These are phyloP conservation scores for Cinnamomum micranthum DNA, from an alignment of 164 flowering plant genomes.

Conservation along the genomic window DNA sequence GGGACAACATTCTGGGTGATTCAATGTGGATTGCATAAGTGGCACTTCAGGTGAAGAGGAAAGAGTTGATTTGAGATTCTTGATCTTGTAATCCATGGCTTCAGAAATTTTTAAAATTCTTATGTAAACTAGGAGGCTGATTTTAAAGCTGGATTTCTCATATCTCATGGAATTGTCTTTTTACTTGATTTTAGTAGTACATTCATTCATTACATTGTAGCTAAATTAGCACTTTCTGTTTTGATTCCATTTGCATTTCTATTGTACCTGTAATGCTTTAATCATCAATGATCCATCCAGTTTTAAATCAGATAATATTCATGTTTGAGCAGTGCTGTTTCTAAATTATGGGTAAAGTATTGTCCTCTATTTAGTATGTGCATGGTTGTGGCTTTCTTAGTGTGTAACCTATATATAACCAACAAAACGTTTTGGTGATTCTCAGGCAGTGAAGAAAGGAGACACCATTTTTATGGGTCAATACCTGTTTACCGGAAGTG, in stretches of 20 bases:
- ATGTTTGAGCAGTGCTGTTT: not conserved
- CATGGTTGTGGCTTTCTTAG: not conserved
- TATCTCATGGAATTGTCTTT: not conserved
- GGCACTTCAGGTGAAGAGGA: too few species aligned
- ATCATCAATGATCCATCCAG: not conserved
- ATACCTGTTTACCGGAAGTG: conserved; percentile 97
- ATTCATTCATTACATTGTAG: too few species aligned
- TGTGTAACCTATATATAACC: not conserved
- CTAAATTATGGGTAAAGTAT: not conserved
- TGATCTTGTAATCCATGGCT: too few species aligned
- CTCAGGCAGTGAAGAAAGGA: conserved; percentile 83
- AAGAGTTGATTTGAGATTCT: too few species aligned
- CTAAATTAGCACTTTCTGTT: not conserved
- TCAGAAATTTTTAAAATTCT: not conserved
- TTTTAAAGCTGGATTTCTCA: not conserved
- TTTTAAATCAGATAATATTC: not conserved
- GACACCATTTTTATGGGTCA: conserved; percentile 93
- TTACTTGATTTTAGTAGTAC: not conserved
- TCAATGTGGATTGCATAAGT: not conserved
- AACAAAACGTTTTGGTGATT: conserved; percentile 6
- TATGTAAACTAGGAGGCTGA: not conserved
- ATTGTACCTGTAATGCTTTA: not conserved
- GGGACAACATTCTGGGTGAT: not conserved
- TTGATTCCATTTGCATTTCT: not conserved
- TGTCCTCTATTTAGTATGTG: not conserved